Evolutionary conservation across 176 grass and related monocot genomes (phyloP).

Genomic region (Paspalum vaginatum): DNA sequence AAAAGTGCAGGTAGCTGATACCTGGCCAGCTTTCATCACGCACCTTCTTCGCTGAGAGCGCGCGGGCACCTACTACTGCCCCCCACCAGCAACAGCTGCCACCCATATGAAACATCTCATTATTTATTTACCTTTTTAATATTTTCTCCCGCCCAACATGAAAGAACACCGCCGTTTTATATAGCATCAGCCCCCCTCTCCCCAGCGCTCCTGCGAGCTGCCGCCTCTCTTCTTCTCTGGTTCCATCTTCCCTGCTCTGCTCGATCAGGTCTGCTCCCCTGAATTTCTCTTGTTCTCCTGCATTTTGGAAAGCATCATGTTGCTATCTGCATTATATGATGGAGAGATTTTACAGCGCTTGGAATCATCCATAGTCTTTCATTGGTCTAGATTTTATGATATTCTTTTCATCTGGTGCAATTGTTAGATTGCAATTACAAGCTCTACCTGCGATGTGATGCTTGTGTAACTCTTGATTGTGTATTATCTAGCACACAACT

Average conservation of each 20-base stretch:
- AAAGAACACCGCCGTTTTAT: slow-evolving; percentile 44
- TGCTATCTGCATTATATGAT: no score
- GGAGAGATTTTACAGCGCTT: no score
- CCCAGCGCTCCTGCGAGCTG: slow-evolving; percentile 27
- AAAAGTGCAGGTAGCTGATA: slow-evolving; percentile 36
- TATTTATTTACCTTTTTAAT: background rate
- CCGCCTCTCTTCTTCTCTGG: slow-evolving; percentile 25
- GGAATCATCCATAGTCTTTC: no score
- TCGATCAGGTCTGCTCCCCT: slow-evolving; percentile 44
- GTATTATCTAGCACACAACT: background rate
- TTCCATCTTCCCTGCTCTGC: slow-evolving; percentile 27
- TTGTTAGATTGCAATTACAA: background rate
- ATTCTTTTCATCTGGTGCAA: background rate
- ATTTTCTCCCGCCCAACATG: slow-evolving; percentile 38
- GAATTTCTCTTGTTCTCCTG: background rate
- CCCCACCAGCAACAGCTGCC: slow-evolving; percentile 44
- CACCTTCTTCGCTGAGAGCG: slow-evolving; percentile 46
- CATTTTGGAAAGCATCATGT: background rate
- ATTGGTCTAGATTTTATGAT: background rate
- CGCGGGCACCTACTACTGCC: slow-evolving; percentile 44
- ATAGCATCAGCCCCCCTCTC: slow-evolving; percentile 26
- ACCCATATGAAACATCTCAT: slow-evolving; percentile 42
- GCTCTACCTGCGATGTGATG: background rate
- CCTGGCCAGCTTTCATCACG: slow-evolving; percentile 39
- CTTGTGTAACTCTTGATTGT: background rate